Evolutionary conservation across 75 land plant genomes (phyloP), one percentile per base, ranked within the genome.

Genomic region (Isoetes taiwanensis): DNA sequence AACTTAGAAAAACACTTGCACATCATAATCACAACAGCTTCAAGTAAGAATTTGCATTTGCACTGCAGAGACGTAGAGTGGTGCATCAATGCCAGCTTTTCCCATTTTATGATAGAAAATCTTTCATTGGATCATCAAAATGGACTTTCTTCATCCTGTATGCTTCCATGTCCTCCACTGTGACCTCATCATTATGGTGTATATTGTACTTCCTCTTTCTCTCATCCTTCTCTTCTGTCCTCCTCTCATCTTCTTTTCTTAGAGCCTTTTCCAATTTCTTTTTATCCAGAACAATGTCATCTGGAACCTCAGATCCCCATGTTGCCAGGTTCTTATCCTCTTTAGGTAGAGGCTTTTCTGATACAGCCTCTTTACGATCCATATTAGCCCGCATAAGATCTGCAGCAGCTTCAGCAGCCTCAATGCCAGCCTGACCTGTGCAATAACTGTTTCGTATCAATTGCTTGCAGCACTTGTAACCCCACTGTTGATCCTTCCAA

Each of bases 401-500:
- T 19, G 67, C 64, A 14, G 86, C 63, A 39, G 86, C 86, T 64
- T 85, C 96, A 55, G 96, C 86, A 65, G 96, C 91, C 52, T 85
- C 91, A 40, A 89, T 89, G 24, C 96, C 96, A 59, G 96, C 96
- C 25, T 75, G 68, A 30, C 96, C 96, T 42, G 96, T 89, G 54
- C 96, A 89, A 54, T 89, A 89, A 59, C 96, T 89, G 50, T 85
- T 89, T 14, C 86, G 40, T 12, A 77, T 78, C 8, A 61, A 66
- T 43, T 85, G 91, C 50, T 70, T 72, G 50, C 96, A 89, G 68
- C 96, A 89, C 52, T 80, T 81, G 67, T 79, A 89, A 27, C 96
- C 96, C 96, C 91, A 89, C 48, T 79, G 90, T 26, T 77, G 79
- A 69, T 89, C 91, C 65, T 82, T 85, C 91, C 91, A 89, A 85